Evolutionary conservation across 805 yeast species (phyloP), one percentile per base, ranked within the genome.

Genomic region (Ogataea thermomethanolica): DNA sequence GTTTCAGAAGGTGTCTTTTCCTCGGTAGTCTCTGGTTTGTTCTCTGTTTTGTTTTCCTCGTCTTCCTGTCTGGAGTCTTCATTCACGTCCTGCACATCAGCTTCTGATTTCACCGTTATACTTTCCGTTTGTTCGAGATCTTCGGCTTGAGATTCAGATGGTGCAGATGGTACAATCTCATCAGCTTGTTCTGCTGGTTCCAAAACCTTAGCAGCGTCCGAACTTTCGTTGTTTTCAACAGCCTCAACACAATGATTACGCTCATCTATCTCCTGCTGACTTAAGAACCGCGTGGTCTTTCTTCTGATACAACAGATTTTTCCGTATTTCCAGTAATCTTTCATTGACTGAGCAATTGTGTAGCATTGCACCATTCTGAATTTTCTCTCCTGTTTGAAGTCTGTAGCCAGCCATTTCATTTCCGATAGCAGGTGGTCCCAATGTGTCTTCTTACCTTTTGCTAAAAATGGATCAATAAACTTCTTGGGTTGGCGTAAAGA

Each of bases 401-500:
- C 96, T 1, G 75, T 70, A 6, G 88, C 77, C 78, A 89, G 73
- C 95, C 96, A 88, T 45, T 77, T 77, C 55, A 79, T 84, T 59
- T 93, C 99, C 17, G 78, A 77, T 5, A 93, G 47, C 17, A 91
- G 47, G 43, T 73, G 63, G 51, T 84, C 91, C 87, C 95, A 79
- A 48, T 85, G 90, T 3, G 79, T 66, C 23, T 69, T 66, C n/a
- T 56, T 57, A 10, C 66, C 59, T 20, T 50, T 56, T 5, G 37
- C 43, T 25, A 60, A 35, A 46, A 75, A 75, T 0, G 98, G 96
- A 49, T 87, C 95, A 9, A 70, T 55, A 53, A 72, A 82, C 47
- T 76, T 73, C 37, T 74, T 69, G 0, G 95, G 95, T 59, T 93
- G 99, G 38, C 95, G 72, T 38, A 93, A 67, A 15, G 95, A 82